Conservation (phyloP, 345 rosid species). For the Linum tenue region DNA sequence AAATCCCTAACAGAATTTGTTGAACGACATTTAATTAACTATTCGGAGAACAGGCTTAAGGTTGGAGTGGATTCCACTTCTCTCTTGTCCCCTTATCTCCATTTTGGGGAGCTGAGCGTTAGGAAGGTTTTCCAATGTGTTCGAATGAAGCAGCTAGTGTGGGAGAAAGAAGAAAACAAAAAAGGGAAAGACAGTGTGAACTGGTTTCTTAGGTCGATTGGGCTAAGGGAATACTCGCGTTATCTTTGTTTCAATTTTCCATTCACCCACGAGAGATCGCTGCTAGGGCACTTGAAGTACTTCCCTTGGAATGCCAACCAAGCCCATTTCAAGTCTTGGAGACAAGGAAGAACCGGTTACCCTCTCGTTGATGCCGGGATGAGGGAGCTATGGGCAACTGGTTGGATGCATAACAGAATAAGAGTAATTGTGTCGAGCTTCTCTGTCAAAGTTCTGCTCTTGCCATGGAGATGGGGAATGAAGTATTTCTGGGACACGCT, state of each 20-base stretch:
- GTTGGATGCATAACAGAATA: constrained; percentile 84
- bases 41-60: constrained; percentile 48
- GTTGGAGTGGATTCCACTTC: constrained; percentile 63
- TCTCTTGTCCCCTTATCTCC: constrained; percentile 81
- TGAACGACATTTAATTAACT: constrained; percentile 48
- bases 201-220: constrained; percentile 66
- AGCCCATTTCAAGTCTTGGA: constrained; percentile 73
- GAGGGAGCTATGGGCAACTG: constrained; percentile 99
- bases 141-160: constrained; percentile 60
- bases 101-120: constrained; percentile 87
- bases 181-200: constrained; percentile 51
- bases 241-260: constrained; percentile 93
- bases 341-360: constrained; percentile 90
- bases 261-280: constrained; percentile 66
- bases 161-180: constrained; percentile 58
- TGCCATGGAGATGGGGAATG: constrained; percentile 98
- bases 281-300: constrained; percentile 53
- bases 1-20: constrained; percentile 54
- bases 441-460: constrained; percentile 76
- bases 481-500: constrained; percentile 95
- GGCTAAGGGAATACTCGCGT: constrained; percentile 84
- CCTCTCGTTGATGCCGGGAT: constrained; percentile 95
- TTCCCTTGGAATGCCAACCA: constrained; percentile 72
- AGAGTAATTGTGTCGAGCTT: constrained; percentile 86
- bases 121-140: constrained; percentile 67